Evolutionary conservation across 139 green algal species (phyloP).

Genomic region (Chlamydomonas sphaeroides): DNA sequence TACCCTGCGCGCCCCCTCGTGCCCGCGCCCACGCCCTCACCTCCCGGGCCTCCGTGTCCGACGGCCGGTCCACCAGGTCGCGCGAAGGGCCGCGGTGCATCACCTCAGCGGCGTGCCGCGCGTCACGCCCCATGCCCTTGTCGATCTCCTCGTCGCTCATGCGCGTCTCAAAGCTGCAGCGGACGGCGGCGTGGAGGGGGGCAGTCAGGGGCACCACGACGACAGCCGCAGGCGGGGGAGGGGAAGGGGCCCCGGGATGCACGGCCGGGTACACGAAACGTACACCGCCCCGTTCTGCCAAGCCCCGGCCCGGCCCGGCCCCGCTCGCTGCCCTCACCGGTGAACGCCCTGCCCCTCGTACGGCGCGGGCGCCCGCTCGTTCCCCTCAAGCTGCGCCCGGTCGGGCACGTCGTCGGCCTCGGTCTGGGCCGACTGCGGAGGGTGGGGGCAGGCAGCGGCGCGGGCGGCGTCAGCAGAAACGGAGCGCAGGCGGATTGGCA

Average conservation of each 20-base stretch:
- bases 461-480: too few species aligned
- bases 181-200: too few species aligned
- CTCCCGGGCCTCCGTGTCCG: not conserved
- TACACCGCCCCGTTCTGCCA: too few species aligned
- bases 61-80: not conserved
- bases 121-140: constrained; percentile 12
- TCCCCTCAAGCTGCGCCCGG: constrained; percentile 1
- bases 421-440: not conserved
- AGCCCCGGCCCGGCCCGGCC: too few species aligned
- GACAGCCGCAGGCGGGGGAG: too few species aligned
- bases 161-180: constrained; percentile 36
- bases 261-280: too few species aligned
- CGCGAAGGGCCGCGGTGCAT: not conserved
- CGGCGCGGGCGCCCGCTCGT: not conserved
- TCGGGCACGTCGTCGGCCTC: constrained; percentile 40
- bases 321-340: not conserved
- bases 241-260: too few species aligned
- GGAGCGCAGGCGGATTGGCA: too few species aligned
- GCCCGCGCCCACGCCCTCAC: not conserved
- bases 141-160: constrained; percentile 45
- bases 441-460: too few species aligned
- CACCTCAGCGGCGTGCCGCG: constrained; percentile 3
- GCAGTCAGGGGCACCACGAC: too few species aligned
- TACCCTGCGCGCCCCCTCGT: too few species aligned
- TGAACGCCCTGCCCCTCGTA: constrained; percentile 28